Base-by-base conservation (phyloP, 1,284 basidiomycete species). In the Moesziomyces sp. region DNA sequence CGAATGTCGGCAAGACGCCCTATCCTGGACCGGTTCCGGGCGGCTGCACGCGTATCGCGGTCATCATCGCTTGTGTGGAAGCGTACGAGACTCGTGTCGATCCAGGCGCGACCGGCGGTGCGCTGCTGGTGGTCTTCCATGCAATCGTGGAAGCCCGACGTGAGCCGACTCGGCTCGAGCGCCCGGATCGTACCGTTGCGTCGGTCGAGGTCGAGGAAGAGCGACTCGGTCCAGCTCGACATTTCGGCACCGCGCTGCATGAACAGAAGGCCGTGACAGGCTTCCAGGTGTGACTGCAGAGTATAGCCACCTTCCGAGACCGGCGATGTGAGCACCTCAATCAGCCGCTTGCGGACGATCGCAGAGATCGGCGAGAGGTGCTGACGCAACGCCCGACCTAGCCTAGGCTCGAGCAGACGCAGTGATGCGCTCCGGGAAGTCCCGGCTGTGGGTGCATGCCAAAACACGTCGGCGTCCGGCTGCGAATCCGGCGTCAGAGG, bases 161-260 rank as follows among this genome's bases (percentile, higher is more conserved):
- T 56, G 43, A 74, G 66, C 18, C 60, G 66, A 26, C 63, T 53
- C 4, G 40, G 42, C 38, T 69, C 50, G 9, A 49, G 33, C 21
- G 66, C 71, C 9, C 61, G 52, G 4, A 52, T 16, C 10, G 46
- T 44, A 38, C 64, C 61, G 11, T 62, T 50, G n/a, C 52, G 61
- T 38, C 52, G 46, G 38, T 65, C 53, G 7, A 74, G 72, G 13
- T 66, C 62, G 5, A 30, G 14, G 33, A 74, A 76, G n/a, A 76
- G 50, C 33, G 51, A 24, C 4, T 63, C 61, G 18, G 49, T 24
- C 74, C 74, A 76, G 46, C 59, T 57, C 7, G 60, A 42, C 49
- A 76, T 64, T 40, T 74, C 74, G 35, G 62, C 51, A 19, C 70
- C 74, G 55, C 46, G 58, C 50, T 61, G 57, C 74, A 73, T 74